phyloP scores from a whole-genome alignment of 768 basidiomycete species.

The Sarcomyxa edulis region DNA sequence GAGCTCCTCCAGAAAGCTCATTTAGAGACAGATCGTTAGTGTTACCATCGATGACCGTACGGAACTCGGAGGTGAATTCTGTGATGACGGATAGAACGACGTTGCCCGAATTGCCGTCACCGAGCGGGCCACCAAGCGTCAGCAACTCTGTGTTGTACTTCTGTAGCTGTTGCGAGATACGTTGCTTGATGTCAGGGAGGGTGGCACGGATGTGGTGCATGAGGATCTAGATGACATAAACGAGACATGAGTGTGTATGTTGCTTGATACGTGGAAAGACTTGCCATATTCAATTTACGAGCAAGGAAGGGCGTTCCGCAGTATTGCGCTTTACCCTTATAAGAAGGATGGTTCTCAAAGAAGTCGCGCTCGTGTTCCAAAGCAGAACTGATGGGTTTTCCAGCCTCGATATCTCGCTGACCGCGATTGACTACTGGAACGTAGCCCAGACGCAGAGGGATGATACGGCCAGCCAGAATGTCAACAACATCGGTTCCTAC shows the following conservation, averaged over 20 bases:
- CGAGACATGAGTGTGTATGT: no score
- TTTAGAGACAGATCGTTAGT: conserved; percentile 93
- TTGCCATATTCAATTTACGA: conserved; percentile 88
- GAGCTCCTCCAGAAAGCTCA: conserved; percentile 96
- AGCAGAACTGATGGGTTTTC: conserved; percentile 79
- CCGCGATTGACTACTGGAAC: conserved; percentile 99
- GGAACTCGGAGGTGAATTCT: conserved; percentile 96
- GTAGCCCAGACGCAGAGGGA: conserved; percentile 93
- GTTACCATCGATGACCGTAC: conserved; percentile 94
- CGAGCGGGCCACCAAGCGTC: conserved; percentile 81
- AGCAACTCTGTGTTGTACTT: conserved; percentile 84
- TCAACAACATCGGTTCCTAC: conserved; percentile 97
- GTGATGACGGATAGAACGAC: conserved; percentile 97
- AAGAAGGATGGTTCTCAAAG: conserved; percentile 93
- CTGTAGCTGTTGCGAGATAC: conserved; percentile 86
- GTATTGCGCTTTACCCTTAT: conserved; percentile 91
- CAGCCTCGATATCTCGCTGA: conserved; percentile 91
- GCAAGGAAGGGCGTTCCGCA: conserved; percentile 98
- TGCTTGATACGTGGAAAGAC: no score
- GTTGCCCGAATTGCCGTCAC: conserved; percentile 82
- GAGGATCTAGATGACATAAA: conserved; percentile 59
- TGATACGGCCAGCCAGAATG: conserved; percentile 94
- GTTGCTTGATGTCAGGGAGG: conserved; percentile 96
- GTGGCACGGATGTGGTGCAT: conserved; percentile 99
- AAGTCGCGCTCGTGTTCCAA: conserved; percentile 87